phyloP scores from a whole-genome alignment of 768 basidiomycete species.

The Collybia sp. region DNA sequence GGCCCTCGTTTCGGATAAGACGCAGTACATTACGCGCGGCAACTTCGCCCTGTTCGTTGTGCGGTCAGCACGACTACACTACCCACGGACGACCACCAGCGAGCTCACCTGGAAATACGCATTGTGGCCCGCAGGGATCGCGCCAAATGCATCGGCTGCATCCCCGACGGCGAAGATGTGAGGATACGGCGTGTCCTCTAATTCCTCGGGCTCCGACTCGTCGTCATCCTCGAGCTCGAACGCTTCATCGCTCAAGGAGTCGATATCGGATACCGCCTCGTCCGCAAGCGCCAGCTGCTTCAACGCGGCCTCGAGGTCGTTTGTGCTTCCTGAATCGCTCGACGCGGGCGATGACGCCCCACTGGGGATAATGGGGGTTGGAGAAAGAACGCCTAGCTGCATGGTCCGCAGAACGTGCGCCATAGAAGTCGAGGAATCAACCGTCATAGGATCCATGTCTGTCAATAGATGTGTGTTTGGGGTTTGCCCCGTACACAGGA shows the following conservation, averaged over 20 bases:
- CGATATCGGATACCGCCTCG: not conserved
- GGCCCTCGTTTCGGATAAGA: constrained; percentile 26
- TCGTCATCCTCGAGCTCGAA: constrained; percentile 1
- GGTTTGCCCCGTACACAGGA: constrained; percentile 57
- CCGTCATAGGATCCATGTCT: constrained; percentile 33
- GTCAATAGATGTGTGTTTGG: constrained; percentile 49
- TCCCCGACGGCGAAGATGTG: constrained; percentile 63
- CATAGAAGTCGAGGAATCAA: constrained; percentile 32
- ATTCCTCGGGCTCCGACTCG: not conserved
- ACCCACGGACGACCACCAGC: not conserved
- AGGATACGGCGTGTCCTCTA: constrained; percentile 32
- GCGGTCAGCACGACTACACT: not conserved
- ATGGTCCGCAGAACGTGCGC: constrained; percentile 45
- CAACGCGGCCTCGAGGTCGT: constrained; percentile 13
- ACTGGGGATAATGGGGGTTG: not conserved
- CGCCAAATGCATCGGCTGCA: constrained; percentile 60
- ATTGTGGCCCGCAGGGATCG: constrained; percentile 54
- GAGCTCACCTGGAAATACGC: constrained; percentile 42
- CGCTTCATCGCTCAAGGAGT: not conserved
- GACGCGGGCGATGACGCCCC: not conserved
- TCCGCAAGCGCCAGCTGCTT: constrained; percentile 15
- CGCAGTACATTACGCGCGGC: constrained; percentile 51
- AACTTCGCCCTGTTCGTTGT: constrained; percentile 30
- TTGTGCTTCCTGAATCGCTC: not conserved
- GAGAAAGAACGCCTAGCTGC: constrained; percentile 34